Evolutionary conservation across 768 basidiomycete genomes (phyloP).

Genomic region (Boletus tylopilopsis): DNA sequence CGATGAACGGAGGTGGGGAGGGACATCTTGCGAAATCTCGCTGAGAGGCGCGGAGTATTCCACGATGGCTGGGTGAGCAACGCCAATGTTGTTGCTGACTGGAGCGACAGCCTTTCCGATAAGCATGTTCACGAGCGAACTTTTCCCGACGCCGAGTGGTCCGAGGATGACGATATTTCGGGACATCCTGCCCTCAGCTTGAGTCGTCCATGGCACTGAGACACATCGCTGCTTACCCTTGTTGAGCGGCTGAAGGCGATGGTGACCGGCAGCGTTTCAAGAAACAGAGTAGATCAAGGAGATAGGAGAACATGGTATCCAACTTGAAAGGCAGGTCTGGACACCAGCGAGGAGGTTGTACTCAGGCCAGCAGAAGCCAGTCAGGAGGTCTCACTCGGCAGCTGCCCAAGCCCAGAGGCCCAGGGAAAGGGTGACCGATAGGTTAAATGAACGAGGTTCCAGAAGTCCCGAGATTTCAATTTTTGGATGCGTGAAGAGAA

Average conservation of each 20-base stretch:
- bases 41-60: conserved; percentile 9
- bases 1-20: not conserved
- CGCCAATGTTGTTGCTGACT: conserved; percentile 20
- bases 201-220: not conserved
- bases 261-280: not conserved
- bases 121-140: conserved; percentile 40
- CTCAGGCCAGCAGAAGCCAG: not conserved
- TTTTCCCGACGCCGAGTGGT: conserved; percentile 34
- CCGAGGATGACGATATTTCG: conserved; percentile 21
- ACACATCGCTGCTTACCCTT: conserved; percentile 6
- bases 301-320: not conserved
- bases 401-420: not conserved
- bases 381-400: not conserved
- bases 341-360: not conserved
- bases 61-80: conserved; percentile 10
- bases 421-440: not conserved
- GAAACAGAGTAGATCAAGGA: not conserved
- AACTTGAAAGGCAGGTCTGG: not conserved
- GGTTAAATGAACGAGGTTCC: not conserved
- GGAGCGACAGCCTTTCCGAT: conserved; percentile 22
- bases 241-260: not conserved
- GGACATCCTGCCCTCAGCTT: not conserved
- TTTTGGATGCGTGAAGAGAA: not conserved
- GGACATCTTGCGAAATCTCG: not conserved
- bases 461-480: not conserved